A percentile compares a stretch with the other conserved stretches of the same genome.
Conservation (phyloP, 208 protist species). For the Leishmania tropica region DNA sequence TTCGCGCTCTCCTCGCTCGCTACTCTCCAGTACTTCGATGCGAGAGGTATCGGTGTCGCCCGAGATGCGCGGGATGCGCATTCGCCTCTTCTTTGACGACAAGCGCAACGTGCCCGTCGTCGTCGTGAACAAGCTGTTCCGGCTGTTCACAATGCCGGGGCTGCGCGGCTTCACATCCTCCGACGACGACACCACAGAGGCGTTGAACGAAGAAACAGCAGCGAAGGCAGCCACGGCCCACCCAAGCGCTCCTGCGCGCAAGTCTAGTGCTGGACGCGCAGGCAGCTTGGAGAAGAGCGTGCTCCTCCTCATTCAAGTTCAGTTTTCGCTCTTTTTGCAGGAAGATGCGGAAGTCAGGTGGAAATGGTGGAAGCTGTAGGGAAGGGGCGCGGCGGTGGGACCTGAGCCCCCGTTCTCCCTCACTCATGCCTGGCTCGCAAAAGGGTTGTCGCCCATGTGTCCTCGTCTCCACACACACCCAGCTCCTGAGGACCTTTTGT, state of each 20-base stretch:
- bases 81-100: constrained; percentile 51
- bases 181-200: constrained; percentile 9
- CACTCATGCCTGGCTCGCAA: not conserved
- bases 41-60: not conserved
- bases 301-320: constrained; percentile 58
- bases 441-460: not conserved
- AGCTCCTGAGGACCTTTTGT: not conserved
- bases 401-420: not conserved
- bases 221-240: not conserved
- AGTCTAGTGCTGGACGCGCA: not conserved
- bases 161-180: constrained; percentile 18
- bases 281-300: constrained; percentile 30
- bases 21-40: not conserved
- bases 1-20: not conserved
- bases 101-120: constrained; percentile 46
- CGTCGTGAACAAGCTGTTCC: constrained; percentile 65
- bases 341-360: constrained; percentile 56
- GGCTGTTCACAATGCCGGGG: constrained; percentile 45
- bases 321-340: constrained; percentile 49
- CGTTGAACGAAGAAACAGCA: constrained; percentile 1
- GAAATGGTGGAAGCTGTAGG: constrained; percentile 54
- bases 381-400: not conserved
- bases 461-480: not conserved
- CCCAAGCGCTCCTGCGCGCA: not conserved
- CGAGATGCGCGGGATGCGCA: constrained; percentile 43